Base-by-base conservation (phyloP, 176 grass and related monocot genomes). In the Pontederia paniculata region DNA sequence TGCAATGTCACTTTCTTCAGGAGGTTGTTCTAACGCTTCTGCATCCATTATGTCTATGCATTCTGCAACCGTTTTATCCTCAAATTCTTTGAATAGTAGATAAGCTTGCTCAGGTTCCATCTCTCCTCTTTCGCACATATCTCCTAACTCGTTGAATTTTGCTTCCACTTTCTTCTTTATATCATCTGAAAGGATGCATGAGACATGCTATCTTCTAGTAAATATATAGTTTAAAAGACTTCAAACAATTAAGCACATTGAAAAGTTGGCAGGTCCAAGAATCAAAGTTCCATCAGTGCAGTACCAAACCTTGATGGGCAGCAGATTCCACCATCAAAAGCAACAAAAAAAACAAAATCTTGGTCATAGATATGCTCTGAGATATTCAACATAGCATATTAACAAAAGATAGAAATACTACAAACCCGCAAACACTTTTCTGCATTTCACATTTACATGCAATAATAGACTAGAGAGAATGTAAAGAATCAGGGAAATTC, bases 61-160 rank as follows among this genome's bases (percentile, higher is more conserved):
- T 58, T 89, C 80, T 1, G 21, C 15, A 54, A 89, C 82, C 71
- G 86, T 87, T 46, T 79, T 76, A 57, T 89, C 86, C 73, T 97
- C 91, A 71, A 81, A 97, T 47, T 89, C 85, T 76, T 89, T 86
- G 65, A 97, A 97, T 56, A 87, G 51, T 64, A 87, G 77, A 65
- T 84, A 97, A 48, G 91, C 91, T 19, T 84, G 68, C 53, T 97
- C 80, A 56, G 86, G 82, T 80, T 90, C 82, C 63, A 89, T 67
- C 65, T 84, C 82, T 57, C 82, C 91, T 62, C 31, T 83, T 61
- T 89, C 86, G 3, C 82, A 86, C 85, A 89, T 78, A 20, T 74
- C 85, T 57, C 76, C 91, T 69, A 97, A 76, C 65, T 97, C 86
- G 19, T 87, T 87, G 54, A 79, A 79, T 78, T 84, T 97, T 19